Percentiles rank a stretch among this genome's conserved stretches.
Evolutionary conservation across 371 early-diverging fungal genomes (phyloP).

Genomic region (Paraphysoderma sedebokerense): DNA sequence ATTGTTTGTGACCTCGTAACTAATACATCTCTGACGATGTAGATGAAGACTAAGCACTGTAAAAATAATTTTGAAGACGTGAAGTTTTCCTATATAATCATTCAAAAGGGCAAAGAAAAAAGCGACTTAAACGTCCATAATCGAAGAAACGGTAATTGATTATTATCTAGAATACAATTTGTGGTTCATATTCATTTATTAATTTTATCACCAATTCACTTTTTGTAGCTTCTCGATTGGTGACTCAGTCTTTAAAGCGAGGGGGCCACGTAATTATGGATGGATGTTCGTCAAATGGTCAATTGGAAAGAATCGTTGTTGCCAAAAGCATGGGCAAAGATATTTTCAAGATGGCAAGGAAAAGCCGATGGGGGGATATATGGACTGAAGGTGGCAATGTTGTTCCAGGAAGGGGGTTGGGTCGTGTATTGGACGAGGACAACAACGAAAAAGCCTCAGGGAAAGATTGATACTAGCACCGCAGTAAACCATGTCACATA

Average conservation of each 20-base stretch:
- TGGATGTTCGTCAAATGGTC: conserved; percentile 35
- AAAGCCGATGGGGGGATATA: conserved; percentile 63
- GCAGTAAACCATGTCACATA: too few species aligned
- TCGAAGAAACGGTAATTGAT: too few species aligned
- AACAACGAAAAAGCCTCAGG: too few species aligned
- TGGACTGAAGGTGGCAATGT: conserved; percentile 37
- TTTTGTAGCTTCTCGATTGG: conserved; percentile 23
- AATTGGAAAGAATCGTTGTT: conserved; percentile 47
- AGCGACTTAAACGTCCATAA: too few species aligned
- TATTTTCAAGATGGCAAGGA: conserved; percentile 55
- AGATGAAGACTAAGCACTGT: conserved; percentile 55
- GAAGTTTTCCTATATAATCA: conserved; percentile 59
- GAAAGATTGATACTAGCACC: too few species aligned
- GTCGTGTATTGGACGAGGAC: neutral
- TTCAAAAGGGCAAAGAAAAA: too few species aligned
- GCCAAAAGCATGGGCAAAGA: conserved; percentile 58
- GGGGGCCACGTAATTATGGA: conserved; percentile 60
- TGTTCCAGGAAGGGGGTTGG: neutral
- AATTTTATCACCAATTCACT: neutral
- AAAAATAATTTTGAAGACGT: conserved; percentile 50
- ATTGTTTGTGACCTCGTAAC: too few species aligned
- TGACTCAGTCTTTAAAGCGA: conserved; percentile 54
- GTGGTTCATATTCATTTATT: neutral
- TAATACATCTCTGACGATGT: too few species aligned
- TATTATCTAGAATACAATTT: too few species aligned